Evolutionary conservation across 2,329 filamentous ascomycete genomes (phyloP), one percentile per base, ranked within the genome.

Genomic region (Exophiala sp.): DNA sequence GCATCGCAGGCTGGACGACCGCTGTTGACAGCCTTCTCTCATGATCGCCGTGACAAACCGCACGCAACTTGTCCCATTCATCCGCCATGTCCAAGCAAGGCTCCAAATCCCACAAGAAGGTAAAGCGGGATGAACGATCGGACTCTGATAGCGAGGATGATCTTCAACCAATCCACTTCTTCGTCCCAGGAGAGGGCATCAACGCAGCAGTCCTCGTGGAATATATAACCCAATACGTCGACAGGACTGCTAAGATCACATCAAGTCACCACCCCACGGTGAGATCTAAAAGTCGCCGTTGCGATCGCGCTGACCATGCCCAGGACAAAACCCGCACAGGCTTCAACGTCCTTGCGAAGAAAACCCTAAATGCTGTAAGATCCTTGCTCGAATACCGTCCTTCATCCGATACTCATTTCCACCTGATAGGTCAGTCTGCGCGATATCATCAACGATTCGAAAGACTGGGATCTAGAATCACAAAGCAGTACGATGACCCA

Each of bases 391-490:
- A 18, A 29, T 41, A 12, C 16, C 11, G 7, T 32, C 33, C 24
- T 32, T 38, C 21, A 7, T 20, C 16, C 29, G 18, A 16, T 20
- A 16, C 45, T 42, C 29, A 54, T 33, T 34, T 34, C 29, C 12
- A 32, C 45, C 43, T 12, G 45, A 18, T 46, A 62, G 59, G 51
- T 53, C 35, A 55, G 52, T 46, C 52, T 58, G 29, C 54, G 55
- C 34, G 59, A 62, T 51, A 48, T 62, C 35, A 50, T 58, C 29
- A 57, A 58, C 29, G 59, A 62, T 29, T 58, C 59, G 10, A 57
- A 47, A 50, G 57, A 59, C 41, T 62, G 59, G 59, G 54, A 62
- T 39, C 20, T 47, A 21, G 59, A 62, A 47, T 46, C 49, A 55
- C 50, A 57, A 40, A 52, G 44, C 45, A 58, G 59, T 62, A 52